Conservation (phyloP, 2,329 filamentous ascomycete species). For the Xylariaceae sp. region DNA sequence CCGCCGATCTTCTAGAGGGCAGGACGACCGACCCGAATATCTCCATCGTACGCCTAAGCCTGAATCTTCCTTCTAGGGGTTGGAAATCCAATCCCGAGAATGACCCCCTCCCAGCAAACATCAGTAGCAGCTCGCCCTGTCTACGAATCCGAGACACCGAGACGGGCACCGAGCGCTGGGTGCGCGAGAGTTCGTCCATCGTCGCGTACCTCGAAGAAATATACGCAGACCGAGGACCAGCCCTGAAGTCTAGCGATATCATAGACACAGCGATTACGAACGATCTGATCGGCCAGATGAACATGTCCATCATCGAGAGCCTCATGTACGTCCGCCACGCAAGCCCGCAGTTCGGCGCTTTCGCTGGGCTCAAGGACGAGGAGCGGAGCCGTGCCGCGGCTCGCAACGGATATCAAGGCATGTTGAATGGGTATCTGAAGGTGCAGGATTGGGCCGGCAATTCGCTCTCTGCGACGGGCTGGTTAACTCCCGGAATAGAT, state of each 20-base stretch:
- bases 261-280: slow-evolving; percentile 14
- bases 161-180: slow-evolving; percentile 18
- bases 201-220: slow-evolving; percentile 28
- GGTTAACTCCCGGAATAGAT: slow-evolving; percentile 31
- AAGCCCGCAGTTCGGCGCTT: slow-evolving; percentile 19
- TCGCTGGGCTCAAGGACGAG: slow-evolving; percentile 15
- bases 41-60: slow-evolving; percentile 21
- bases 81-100: slow-evolving; percentile 14
- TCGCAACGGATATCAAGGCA: slow-evolving; percentile 15
- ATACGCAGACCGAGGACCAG: slow-evolving; percentile 6
- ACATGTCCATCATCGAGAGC: slow-evolving; percentile 18
- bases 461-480: slow-evolving; percentile 26
- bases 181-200: slow-evolving; percentile 33
- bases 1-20: slow-evolving; percentile 21
- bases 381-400: slow-evolving; percentile 28
- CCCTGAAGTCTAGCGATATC: slow-evolving; percentile 1
- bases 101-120: slow-evolving; percentile 30
- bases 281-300: slow-evolving; percentile 27
- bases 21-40: slow-evolving; percentile 22
- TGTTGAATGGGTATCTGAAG: slow-evolving; percentile 21
- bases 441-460: slow-evolving; percentile 23
- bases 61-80: slow-evolving; percentile 1
- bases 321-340: slow-evolving; percentile 28
- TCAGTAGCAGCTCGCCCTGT: slow-evolving; percentile 25
- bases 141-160: slow-evolving; percentile 27